Evolutionary conservation across 768 basidiomycete species (phyloP).

Genomic region (Boletus fagicola): DNA sequence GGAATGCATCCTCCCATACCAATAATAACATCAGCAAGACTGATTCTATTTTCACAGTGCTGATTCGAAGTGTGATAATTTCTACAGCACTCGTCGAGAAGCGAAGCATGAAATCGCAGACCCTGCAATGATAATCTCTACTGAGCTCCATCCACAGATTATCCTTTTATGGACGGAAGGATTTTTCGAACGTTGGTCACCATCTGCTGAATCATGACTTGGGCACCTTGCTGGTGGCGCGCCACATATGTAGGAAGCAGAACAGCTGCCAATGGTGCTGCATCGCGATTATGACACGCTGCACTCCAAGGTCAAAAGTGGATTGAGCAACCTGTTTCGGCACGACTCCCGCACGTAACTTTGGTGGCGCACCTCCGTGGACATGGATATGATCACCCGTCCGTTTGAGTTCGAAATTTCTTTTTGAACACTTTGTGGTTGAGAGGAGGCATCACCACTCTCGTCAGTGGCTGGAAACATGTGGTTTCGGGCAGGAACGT

Average conservation of each 20-base stretch:
- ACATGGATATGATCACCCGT: not conserved
- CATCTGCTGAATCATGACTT: not conserved
- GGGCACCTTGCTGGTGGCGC: constrained; percentile 15
- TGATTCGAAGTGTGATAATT: constrained; percentile 2
- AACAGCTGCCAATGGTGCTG: not conserved
- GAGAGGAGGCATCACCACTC: constrained; percentile 14
- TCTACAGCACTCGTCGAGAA: constrained; percentile 9
- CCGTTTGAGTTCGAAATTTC: not conserved
- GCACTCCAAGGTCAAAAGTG: constrained; percentile 2
- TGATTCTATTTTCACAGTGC: not conserved
- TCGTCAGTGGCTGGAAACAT: constrained; percentile 20
- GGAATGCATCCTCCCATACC: not conserved
- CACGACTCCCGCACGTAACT: constrained; percentile 18
- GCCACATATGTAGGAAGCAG: constrained; percentile 7
- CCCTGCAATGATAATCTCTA: constrained; percentile 2
- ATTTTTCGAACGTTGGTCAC: not conserved
- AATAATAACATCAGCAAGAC: not conserved
- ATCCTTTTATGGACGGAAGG: constrained; percentile 5
- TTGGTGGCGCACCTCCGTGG: constrained; percentile 21
- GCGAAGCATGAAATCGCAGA: constrained; percentile 7
- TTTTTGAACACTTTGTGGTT: constrained; percentile 10
- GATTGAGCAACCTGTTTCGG: constrained; percentile 6
- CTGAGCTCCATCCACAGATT: not conserved
- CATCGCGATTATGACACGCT: constrained; percentile 11
- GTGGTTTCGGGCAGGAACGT: constrained; percentile 22